These are phyloP conservation scores for Talinum fruticosum DNA, from an alignment of 148 eudicot genomes.

Conservation along the genomic window DNA sequence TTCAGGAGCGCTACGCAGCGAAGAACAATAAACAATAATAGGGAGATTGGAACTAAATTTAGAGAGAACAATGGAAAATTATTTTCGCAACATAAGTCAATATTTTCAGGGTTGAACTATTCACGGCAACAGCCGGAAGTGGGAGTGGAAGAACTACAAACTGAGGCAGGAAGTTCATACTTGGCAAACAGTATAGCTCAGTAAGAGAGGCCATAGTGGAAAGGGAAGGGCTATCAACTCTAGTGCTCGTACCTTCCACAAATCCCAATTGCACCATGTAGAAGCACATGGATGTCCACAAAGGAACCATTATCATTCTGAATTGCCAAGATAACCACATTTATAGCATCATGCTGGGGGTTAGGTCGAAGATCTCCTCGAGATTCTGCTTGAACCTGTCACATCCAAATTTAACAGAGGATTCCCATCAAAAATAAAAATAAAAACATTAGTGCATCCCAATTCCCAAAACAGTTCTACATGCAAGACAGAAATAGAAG, in stretches of 20 bases:
- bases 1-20: too few relatives aligned
- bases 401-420: conserved; percentile 21
- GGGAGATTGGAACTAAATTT: too few relatives aligned
- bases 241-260: conserved; percentile 38
- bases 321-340: conserved; percentile 55
- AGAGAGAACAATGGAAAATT: too few relatives aligned
- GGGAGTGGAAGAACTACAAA: not conserved
- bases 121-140: not conserved
- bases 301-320: conserved; percentile 58
- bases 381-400: conserved; percentile 76
- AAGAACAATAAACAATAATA: too few relatives aligned
- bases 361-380: conserved; percentile 87
- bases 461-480: not conserved
- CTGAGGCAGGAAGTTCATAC: not conserved
- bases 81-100: not conserved
- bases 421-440: conserved; percentile 9
- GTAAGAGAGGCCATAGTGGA: not conserved
- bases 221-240: not conserved
- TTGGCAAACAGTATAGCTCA: not conserved
- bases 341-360: conserved; percentile 81
- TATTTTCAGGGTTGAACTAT: not conserved
- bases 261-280: conserved; percentile 39
- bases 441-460: not conserved
- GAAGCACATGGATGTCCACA: conserved; percentile 50
- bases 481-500: not conserved